Conservation (phyloP, 768 basidiomycete genomes). For the Mycena amicta region DNA sequence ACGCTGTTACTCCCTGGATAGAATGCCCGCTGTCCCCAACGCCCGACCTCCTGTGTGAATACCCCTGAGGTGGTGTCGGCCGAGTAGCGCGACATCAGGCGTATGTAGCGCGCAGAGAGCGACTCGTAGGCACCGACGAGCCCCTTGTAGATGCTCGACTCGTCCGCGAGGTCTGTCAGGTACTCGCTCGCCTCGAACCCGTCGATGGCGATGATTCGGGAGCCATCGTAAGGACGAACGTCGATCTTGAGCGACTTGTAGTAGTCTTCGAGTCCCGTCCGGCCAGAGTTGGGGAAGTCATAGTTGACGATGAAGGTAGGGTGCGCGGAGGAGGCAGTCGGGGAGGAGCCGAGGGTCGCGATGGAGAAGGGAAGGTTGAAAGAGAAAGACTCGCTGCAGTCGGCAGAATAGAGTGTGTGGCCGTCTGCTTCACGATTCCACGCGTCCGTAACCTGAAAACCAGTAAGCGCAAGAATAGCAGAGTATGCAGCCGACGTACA, state of each 20-base stretch:
- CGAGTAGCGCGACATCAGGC: constrained; percentile 21
- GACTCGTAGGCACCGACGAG: constrained; percentile 20
- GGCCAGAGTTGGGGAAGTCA: constrained; percentile 19
- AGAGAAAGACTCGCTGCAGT: constrained; percentile 17
- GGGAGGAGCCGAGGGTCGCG: constrained; percentile 16
- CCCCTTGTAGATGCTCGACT: constrained; percentile 21
- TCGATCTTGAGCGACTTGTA: constrained; percentile 9
- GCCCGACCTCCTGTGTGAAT: constrained; percentile 22
- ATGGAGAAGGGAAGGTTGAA: constrained; percentile 22
- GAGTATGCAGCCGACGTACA: background rate
- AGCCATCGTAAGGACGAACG: constrained; percentile 20
- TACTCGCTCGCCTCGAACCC: constrained; percentile 13
- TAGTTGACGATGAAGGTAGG: constrained; percentile 24
- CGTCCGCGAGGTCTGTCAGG: constrained; percentile 12
- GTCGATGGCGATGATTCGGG: constrained; percentile 17
- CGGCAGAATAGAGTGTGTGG: constrained; percentile 14
- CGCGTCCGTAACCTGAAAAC: constrained; percentile 15
- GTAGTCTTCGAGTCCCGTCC: constrained; percentile 18
- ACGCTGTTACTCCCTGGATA: constrained; percentile 20
- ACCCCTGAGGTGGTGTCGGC: constrained; percentile 18
- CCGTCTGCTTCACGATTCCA: constrained; percentile 21
- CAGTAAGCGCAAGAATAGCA: background rate
- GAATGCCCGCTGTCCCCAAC: constrained; percentile 19
- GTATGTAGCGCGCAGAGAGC: constrained; percentile 18
- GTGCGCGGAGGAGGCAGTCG: constrained; percentile 5